These are phyloP conservation scores for Wakefieldia striispora DNA, from an alignment of 768 basidiomycete genomes.

Conservation along the genomic window DNA sequence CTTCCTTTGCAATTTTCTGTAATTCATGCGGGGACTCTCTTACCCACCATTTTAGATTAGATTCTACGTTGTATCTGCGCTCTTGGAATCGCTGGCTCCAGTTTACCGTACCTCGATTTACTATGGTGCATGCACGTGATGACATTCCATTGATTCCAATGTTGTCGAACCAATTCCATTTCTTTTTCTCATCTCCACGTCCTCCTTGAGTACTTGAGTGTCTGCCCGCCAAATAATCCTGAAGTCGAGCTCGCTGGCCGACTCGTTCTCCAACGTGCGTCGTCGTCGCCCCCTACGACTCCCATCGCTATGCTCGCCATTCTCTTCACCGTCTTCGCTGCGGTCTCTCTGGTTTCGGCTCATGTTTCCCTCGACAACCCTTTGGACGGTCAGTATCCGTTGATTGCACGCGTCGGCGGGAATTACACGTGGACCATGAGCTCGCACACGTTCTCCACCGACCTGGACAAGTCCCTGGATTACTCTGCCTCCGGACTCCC, in stretches of 20 bases:
- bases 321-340: slow-evolving; percentile 52
- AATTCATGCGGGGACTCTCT: neutral
- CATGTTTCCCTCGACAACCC: slow-evolving; percentile 56
- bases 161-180: slow-evolving; percentile 15
- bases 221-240: slow-evolving; percentile 9
- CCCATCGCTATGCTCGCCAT: slow-evolving; percentile 60
- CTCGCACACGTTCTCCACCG: slow-evolving; percentile 58
- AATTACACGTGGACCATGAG: slow-evolving; percentile 72
- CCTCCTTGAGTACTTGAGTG: neutral
- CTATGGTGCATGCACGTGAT: slow-evolving; percentile 27
- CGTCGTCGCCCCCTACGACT: slow-evolving; percentile 45
- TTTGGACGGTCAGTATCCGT: slow-evolving; percentile 71
- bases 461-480: slow-evolving; percentile 39
- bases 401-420: slow-evolving; percentile 65
- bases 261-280: slow-evolving; percentile 40
- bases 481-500: slow-evolving; percentile 64
- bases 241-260: slow-evolving; percentile 58
- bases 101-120: slow-evolving; percentile 11
- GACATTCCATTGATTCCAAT: slow-evolving; percentile 6
- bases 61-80: slow-evolving; percentile 2
- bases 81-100: slow-evolving; percentile 7
- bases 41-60: slow-evolving; percentile 22
- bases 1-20: neutral
- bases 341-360: slow-evolving; percentile 39
- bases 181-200: slow-evolving; percentile 6